Conservation (phyloP, 768 basidiomycete genomes). For the Psilocybe tampanensis region DNA sequence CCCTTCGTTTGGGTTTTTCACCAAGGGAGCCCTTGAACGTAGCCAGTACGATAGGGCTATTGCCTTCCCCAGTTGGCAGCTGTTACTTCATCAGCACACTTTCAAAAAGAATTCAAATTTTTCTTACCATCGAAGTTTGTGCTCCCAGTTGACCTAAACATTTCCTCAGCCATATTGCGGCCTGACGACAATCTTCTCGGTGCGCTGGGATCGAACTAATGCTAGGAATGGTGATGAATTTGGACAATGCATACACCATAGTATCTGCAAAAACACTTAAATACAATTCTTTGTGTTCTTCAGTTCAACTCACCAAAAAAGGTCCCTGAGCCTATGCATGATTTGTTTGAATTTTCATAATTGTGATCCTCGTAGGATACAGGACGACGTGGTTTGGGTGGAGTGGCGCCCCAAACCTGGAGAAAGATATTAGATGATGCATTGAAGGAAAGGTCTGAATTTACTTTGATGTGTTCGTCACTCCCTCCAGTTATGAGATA, state of each 20-base stretch:
- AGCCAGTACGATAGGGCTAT: slow-evolving; percentile 88
- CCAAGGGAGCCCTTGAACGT: slow-evolving; percentile 77
- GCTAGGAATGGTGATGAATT: slow-evolving; percentile 87
- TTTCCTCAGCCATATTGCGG: slow-evolving; percentile 90
- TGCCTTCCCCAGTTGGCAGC: slow-evolving; percentile 76
- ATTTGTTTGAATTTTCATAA: slow-evolving; percentile 12
- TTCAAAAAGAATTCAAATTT: neutral
- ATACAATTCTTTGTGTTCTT: neutral
- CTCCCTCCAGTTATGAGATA: slow-evolving; percentile 79
- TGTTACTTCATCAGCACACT: slow-evolving; percentile 26
- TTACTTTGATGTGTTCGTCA: slow-evolving; percentile 83
- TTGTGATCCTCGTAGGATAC: slow-evolving; percentile 14
- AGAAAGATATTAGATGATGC: neutral
- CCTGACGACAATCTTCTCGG: slow-evolving; percentile 90
- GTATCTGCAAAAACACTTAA: slow-evolving; percentile 48
- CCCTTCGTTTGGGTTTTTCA: slow-evolving; percentile 61
- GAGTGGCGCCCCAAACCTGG: slow-evolving; percentile 58
- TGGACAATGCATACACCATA: slow-evolving; percentile 77
- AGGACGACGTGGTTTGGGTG: slow-evolving; percentile 27
- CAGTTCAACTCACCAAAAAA: slow-evolving; percentile 24
- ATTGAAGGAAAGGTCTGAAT: neutral
- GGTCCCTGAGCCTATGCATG: slow-evolving; percentile 24
- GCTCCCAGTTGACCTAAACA: slow-evolving; percentile 90
- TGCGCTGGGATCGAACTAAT: slow-evolving; percentile 70
- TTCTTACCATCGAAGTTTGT: slow-evolving; percentile 63